A percentile compares a stretch with the other conserved stretches of the same genome.
These are phyloP conservation scores for Termitomyces sp. DNA, from an alignment of 768 basidiomycete genomes.

Conservation along the genomic window DNA sequence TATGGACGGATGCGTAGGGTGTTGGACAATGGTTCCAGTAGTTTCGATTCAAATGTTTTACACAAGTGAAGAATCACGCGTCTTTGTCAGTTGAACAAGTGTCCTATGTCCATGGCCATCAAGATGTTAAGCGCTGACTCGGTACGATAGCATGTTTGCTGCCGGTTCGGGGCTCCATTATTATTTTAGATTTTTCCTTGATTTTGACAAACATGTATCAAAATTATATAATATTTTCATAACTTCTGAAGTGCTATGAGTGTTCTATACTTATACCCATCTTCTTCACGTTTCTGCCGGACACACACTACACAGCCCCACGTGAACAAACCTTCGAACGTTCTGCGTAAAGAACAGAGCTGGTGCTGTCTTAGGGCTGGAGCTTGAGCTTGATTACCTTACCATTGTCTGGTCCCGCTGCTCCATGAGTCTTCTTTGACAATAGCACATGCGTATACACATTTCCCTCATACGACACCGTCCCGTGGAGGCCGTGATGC, in stretches of 20 bases:
- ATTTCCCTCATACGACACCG: neutral
- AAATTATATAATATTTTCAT: neutral
- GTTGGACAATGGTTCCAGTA: neutral
- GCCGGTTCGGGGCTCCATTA: no score
- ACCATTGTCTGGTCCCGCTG: neutral
- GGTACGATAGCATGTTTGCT: no score
- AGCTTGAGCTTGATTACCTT: neutral
- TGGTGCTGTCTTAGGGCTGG: no score
- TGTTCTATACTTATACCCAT: neutral
- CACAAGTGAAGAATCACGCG: neutral
- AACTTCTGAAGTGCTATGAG: neutral
- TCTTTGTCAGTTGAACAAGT: neutral
- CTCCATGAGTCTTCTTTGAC: neutral
- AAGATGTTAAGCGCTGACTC: neutral
- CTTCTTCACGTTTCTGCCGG: no score
- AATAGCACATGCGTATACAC: no score
- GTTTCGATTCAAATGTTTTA: neutral
- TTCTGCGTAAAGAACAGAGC: neutral
- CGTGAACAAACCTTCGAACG: neutral
- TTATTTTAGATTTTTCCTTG: no score
- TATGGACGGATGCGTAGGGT: neutral
- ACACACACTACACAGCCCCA: neutral
- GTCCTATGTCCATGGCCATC: neutral
- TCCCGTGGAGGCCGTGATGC: neutral
- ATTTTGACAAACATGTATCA: no score